These are phyloP conservation scores for Erysimum pusillum DNA, from an alignment of 441 rosid species.

Conservation along the genomic window DNA sequence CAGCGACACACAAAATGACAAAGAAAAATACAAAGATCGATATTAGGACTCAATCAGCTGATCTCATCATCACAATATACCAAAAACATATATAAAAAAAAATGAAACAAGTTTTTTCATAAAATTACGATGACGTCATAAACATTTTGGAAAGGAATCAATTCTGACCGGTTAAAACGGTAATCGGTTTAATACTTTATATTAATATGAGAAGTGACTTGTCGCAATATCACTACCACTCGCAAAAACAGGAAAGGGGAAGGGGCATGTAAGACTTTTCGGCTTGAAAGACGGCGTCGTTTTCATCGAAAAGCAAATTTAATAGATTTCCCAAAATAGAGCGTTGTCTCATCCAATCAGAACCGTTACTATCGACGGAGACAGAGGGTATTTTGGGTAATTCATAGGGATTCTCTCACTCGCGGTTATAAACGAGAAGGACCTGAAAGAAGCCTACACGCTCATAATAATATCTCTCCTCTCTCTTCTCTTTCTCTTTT, in stretches of 20 bases:
- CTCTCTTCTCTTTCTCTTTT: background rate
- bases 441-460: slow-evolving; percentile 25
- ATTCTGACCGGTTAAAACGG: slow-evolving; percentile 43
- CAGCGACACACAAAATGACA: slow-evolving; percentile 20
- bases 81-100: background rate
- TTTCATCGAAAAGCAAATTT: slow-evolving; percentile 41
- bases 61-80: slow-evolving; percentile 19
- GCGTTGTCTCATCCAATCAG: slow-evolving; percentile 45
- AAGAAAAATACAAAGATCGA: background rate
- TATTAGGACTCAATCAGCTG: slow-evolving; percentile 27
- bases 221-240: slow-evolving; percentile 45
- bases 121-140: slow-evolving; percentile 20
- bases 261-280: slow-evolving; percentile 21
- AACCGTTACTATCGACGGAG: slow-evolving; percentile 35
- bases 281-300: slow-evolving; percentile 36
- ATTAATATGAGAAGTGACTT: slow-evolving; percentile 35
- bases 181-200: slow-evolving; percentile 24
- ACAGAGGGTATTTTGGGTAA: slow-evolving; percentile 42
- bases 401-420: background rate
- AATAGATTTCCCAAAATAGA: slow-evolving; percentile 47
- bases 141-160: background rate
- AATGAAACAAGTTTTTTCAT: background rate
- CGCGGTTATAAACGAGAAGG: slow-evolving; percentile 43
- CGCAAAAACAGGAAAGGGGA: slow-evolving; percentile 5
- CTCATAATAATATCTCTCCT: slow-evolving; percentile 33